phyloP scores from a whole-genome alignment of 73 alveolate species.

The Paramecium biaurelia region DNA sequence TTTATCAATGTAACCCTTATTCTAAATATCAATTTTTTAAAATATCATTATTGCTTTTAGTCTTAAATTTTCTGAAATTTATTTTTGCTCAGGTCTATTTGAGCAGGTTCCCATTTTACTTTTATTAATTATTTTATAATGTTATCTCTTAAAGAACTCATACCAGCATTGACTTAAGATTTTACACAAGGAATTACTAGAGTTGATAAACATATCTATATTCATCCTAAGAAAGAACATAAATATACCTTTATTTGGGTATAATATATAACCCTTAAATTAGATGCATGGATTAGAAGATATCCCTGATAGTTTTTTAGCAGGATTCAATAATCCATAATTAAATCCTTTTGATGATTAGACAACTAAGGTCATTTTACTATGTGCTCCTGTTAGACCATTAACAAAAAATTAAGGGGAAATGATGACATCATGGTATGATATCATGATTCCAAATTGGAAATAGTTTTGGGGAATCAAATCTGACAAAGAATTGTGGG shows the following conservation, averaged over 20 bases:
- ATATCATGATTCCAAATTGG: neutral
- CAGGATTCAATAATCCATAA: conserved; percentile 26
- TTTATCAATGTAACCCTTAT: conserved; percentile 9
- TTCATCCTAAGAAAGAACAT: conserved; percentile 14
- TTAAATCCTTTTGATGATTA: neutral
- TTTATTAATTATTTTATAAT: neutral
- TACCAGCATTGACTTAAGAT: neutral
- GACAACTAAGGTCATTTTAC: conserved; percentile 46
- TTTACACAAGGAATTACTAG: neutral
- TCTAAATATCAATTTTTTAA: neutral
- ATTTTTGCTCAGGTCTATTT: neutral
- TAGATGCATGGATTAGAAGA: conserved; percentile 57
- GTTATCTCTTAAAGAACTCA: conserved; percentile 19
- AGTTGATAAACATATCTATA: neutral
- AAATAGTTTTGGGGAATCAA: conserved; percentile 9
- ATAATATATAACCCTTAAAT: neutral
- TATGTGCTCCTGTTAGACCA: conserved; percentile 58
- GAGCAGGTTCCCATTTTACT: conserved; percentile 20
- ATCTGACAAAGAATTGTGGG: conserved; percentile 30
- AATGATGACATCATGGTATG: conserved; percentile 57
- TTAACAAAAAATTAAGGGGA: conserved; percentile 49
- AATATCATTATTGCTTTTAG: neutral
- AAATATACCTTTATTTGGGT: conserved; percentile 36
- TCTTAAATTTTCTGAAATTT: neutral
- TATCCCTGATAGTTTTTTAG: conserved; percentile 1